Evolutionary conservation across 208 protist species (phyloP), one percentile per base, ranked within the genome.

Genomic region (Crithidia thermophila): DNA sequence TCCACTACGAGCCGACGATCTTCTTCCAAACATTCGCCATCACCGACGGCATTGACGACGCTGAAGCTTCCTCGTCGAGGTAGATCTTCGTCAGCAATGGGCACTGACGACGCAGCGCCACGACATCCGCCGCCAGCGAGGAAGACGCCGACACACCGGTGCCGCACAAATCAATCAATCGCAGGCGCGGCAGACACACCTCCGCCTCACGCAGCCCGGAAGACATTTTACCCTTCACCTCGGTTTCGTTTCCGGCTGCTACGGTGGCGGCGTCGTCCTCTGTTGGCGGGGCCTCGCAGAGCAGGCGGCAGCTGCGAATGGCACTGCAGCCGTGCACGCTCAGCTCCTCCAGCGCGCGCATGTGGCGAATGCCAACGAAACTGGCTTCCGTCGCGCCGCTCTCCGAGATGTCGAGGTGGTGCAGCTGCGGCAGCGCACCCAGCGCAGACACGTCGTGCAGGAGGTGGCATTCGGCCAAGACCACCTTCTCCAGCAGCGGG

Each of bases 301-400:
- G 34, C 7, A 65, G 45, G 11, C 30, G 51, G 40, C 51, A 55
- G 45, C 65, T 50, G 52, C 18, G 34, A 3, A 69, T 43, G 28
- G 23, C 46, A n/a, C 23, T 45, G 58, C 76, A 82, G 50, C 53
- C 58, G 33, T 43, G 47, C n/a, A 77, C 34, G 57, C 59, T 64
- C 28, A 82, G 56, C 61, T 74, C 56, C 51, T 75, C 64, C 43
- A 82, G 43, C n/a, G 59, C 37, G 3, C 57, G 71, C 53, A 53
- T 66, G 14, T 67, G 40, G 11, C 50, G 21, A 21, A 64, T 56
- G 34, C 61, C 42, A 2, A 30, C 30, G n/a, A 72, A 27, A 27
- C 66, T 69, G 23, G 36, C 47, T 40, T 69, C 71, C 14, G 53
- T 57, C 13, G 72, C 52, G 60, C 51, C 62, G 46, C 66, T 77